These are phyloP conservation scores for Caulochytrium protostelioides DNA, from an alignment of 371 early-diverging fungal species.

Conservation along the genomic window DNA sequence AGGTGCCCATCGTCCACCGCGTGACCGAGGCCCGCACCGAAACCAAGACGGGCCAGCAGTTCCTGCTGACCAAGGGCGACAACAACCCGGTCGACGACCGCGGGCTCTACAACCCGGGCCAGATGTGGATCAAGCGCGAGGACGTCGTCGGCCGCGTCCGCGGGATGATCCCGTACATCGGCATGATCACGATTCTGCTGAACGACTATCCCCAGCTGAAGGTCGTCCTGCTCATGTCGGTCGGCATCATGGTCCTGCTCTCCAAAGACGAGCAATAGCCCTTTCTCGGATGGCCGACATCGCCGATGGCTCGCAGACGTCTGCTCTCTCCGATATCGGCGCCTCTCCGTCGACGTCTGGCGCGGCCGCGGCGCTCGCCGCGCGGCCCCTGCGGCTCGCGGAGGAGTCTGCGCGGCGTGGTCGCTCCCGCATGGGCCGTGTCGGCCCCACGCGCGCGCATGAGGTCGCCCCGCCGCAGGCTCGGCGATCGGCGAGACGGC, in stretches of 20 bases:
- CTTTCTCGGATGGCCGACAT: no score
- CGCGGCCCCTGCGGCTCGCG: no score
- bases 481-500: no score
- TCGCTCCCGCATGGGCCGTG: no score
- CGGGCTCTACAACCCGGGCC: constrained; percentile 63
- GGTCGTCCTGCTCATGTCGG: constrained; percentile 45
- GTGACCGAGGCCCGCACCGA: constrained; percentile 60
- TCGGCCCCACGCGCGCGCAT: no score
- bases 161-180: constrained; percentile 71
- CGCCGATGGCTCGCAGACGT: no score
- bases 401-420: no score
- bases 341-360: no score
- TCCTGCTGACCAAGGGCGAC: constrained; percentile 95
- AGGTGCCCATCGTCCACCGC: constrained; percentile 97
- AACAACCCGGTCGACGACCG: constrained; percentile 90
- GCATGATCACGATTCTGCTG: constrained; percentile 89
- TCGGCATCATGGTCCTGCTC: constrained; percentile 48
- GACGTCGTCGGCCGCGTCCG: constrained; percentile 74
- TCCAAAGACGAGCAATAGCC: constrained; percentile 23
- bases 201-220: constrained; percentile 86
- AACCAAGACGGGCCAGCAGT: constrained; percentile 41
- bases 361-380: no score
- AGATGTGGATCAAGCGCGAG: constrained; percentile 73
- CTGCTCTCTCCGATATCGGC: no score
- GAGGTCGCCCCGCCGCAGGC: no score